Evolutionary conservation across 1,284 basidiomycete species (phyloP).

Genomic region (Boletellus deceptivus): DNA sequence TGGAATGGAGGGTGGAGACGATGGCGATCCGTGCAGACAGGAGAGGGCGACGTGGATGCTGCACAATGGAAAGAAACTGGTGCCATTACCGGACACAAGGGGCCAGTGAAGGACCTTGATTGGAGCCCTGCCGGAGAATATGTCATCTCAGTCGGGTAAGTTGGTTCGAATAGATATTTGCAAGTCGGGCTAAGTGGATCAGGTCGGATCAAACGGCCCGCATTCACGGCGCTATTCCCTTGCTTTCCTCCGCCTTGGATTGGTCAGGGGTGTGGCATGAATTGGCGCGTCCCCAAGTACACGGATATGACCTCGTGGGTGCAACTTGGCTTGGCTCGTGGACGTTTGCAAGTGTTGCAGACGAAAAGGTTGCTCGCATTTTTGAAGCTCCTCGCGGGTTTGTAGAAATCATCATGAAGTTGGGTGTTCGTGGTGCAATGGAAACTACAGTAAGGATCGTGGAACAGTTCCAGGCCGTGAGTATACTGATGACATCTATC

Average conservation of each 20-base stretch:
- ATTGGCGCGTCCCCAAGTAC: constrained; percentile 86
- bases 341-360: constrained; percentile 82
- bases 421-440: constrained; percentile 48
- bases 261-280: constrained; percentile 69
- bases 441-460: constrained; percentile 42
- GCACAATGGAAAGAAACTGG: constrained; percentile 72
- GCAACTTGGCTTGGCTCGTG: constrained; percentile 73
- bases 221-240: constrained; percentile 64
- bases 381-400: constrained; percentile 87
- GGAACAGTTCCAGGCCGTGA: not conserved
- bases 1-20: constrained; percentile 92
- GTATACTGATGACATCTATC: constrained; percentile 8
- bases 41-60: constrained; percentile 22
- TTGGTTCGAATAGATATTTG: not conserved
- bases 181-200: constrained; percentile 1
- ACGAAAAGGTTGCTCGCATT: constrained; percentile 89
- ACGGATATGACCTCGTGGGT: constrained; percentile 91
- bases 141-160: constrained; percentile 78
- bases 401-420: constrained; percentile 54
- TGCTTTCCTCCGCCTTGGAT: constrained; percentile 8
- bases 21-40: constrained; percentile 53
- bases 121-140: constrained; percentile 89
- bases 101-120: constrained; percentile 70
- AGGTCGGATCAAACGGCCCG: constrained; percentile 89
- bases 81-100: constrained; percentile 82